phyloP scores from a whole-genome alignment of 2,329 filamentous ascomycete species.

The Beauveria bassiana region DNA sequence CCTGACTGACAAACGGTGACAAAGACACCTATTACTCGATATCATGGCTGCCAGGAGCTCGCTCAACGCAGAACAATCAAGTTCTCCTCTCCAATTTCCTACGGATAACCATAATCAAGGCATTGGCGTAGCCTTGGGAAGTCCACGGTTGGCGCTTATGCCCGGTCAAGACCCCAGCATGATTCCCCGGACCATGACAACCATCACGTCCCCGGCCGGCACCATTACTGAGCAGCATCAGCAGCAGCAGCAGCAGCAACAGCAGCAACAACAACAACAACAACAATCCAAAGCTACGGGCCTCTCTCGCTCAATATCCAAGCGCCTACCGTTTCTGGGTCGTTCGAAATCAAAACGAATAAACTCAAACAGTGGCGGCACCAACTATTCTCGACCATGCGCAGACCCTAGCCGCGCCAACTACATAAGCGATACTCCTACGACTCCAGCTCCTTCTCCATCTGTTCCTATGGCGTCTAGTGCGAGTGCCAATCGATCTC shows the following conservation, averaged over 20 bases:
- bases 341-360: constrained; percentile 7
- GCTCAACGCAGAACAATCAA: not conserved
- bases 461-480: not conserved
- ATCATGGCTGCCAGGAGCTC: not conserved
- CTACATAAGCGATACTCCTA: not conserved
- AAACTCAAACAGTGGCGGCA: not conserved
- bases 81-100: not conserved
- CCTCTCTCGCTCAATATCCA: constrained; percentile 12
- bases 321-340: constrained; percentile 6
- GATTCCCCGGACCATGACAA: constrained; percentile 13
- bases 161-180: constrained; percentile 19
- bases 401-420: not conserved
- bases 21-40: not conserved
- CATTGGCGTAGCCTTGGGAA: constrained; percentile 70
- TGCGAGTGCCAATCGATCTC: not conserved
- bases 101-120: constrained; percentile 19
- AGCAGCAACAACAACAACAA: not conserved
- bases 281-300: constrained; percentile 5
- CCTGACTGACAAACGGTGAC: not conserved
- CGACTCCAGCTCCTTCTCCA: not conserved
- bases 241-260: not conserved
- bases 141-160: constrained; percentile 41
- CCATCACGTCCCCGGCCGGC: not conserved
- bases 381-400: not conserved
- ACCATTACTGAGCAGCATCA: not conserved